Conservation (phyloP, 2,329 filamentous ascomycete species). For the Cadophora sp. region DNA sequence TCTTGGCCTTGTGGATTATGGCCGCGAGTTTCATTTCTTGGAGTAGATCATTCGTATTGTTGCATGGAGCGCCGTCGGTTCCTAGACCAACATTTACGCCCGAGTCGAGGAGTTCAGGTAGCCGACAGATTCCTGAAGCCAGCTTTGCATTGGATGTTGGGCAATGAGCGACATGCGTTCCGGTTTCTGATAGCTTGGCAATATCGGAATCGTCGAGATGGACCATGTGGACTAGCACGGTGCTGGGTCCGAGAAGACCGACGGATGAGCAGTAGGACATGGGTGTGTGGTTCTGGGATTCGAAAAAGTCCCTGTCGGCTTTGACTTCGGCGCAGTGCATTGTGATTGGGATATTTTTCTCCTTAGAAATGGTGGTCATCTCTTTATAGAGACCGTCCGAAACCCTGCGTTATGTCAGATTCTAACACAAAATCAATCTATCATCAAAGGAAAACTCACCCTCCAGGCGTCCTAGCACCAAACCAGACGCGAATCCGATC, state of each 20-base stretch:
- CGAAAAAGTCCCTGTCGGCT: conserved; percentile 16
- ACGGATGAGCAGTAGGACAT: conserved; percentile 23
- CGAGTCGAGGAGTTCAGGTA: conserved; percentile 21
- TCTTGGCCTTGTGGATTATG: conserved; percentile 23
- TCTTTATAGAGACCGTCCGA: conserved; percentile 3
- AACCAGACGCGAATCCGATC: conserved; percentile 18
- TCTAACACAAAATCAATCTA: background rate
- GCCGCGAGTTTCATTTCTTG: conserved; percentile 26
- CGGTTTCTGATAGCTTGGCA: conserved; percentile 12
- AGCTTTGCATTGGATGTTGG: conserved; percentile 26
- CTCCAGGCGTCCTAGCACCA: conserved; percentile 20
- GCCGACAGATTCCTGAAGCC: conserved; percentile 16
- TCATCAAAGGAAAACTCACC: conserved; percentile 20
- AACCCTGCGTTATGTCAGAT: background rate
- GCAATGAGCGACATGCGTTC: conserved; percentile 24
- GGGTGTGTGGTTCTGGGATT: background rate
- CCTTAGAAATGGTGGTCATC: conserved; percentile 10
- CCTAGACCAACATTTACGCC: conserved; percentile 23
- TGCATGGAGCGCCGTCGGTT: conserved; percentile 26
- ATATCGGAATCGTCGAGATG: conserved; percentile 21
- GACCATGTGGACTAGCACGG: conserved; percentile 25
- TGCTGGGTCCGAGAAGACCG: conserved; percentile 10
- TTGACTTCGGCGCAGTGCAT: conserved; percentile 24
- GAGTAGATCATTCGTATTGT: conserved; percentile 25
- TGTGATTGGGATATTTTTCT: conserved; percentile 18